Conservation (phyloP, 164 flowering plant species). For the Aristolochia contorta region DNA sequence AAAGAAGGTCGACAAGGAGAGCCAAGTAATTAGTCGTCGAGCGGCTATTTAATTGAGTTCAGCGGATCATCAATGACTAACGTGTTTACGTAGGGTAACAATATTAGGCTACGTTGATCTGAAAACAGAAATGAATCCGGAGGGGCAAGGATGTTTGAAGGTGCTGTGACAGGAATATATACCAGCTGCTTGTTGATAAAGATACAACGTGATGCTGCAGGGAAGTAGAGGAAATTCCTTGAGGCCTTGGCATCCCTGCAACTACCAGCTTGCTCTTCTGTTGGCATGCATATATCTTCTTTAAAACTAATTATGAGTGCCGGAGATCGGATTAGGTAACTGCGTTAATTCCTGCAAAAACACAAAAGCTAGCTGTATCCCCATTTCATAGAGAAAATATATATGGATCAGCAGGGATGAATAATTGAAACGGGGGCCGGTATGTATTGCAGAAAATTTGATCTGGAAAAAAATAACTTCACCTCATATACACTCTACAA, state of each 20-base stretch:
- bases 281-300: too few species aligned
- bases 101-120: background rate
- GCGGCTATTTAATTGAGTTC: too few species aligned
- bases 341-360: background rate
- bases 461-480: background rate
- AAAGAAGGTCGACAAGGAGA: too few species aligned
- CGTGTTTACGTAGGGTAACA: too few species aligned
- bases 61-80: background rate
- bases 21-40: background rate
- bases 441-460: background rate
- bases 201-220: too few species aligned
- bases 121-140: background rate
- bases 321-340: too few species aligned
- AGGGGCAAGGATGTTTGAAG: background rate
- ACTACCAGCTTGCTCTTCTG: background rate
- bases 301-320: too few species aligned
- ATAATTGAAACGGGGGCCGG: background rate
- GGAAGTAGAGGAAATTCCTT: conserved; percentile 6
- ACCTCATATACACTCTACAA: conserved; percentile 11
- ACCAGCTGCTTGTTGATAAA: too few species aligned
- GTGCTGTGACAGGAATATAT: too few species aligned
- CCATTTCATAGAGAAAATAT: background rate
- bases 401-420: background rate
- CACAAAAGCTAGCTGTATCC: background rate
- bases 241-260: conserved; percentile 4